These are phyloP conservation scores for Aspergillus ellipticus DNA, from an alignment of 495 filamentous ascomycete species.

Conservation along the genomic window DNA sequence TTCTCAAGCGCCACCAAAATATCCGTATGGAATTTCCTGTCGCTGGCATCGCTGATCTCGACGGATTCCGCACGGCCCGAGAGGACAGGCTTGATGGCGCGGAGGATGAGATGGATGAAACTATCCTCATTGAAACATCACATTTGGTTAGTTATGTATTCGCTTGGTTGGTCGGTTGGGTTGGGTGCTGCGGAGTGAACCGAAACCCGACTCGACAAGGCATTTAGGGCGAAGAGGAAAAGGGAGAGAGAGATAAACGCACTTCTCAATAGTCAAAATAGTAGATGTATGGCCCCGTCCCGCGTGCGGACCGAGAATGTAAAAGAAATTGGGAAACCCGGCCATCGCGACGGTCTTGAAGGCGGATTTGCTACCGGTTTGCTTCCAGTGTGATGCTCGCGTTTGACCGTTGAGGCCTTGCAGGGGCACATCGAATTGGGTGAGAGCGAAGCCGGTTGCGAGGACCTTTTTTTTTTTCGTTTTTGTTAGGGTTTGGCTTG, in stretches of 20 bases:
- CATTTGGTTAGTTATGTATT: too few relatives aligned
- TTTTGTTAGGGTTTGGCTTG: too few relatives aligned
- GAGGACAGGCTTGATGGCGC: constrained; percentile 10
- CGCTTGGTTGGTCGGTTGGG: background rate
- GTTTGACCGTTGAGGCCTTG: constrained; percentile 9
- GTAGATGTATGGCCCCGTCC: constrained; percentile 8
- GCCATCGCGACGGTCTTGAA: constrained; percentile 13
- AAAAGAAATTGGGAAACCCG: constrained; percentile 17
- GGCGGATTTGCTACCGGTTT: background rate
- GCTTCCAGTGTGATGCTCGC: constrained; percentile 2
- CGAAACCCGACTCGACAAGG: too few relatives aligned
- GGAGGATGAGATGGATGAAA: constrained; percentile 8
- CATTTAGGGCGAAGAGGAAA: too few relatives aligned
- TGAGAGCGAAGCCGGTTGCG: constrained; percentile 13
- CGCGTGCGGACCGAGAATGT: constrained; percentile 11
- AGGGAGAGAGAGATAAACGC: background rate
- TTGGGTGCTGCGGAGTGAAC: too few relatives aligned
- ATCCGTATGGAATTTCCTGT: background rate
- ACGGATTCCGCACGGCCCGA: constrained; percentile 2
- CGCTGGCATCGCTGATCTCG: background rate
- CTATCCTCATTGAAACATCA: constrained; percentile 1
- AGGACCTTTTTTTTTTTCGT: too few relatives aligned
- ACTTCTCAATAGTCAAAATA: constrained; percentile 2
- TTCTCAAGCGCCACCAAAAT: background rate
- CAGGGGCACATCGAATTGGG: constrained; percentile 11